These are phyloP conservation scores for Craterostigma plantagineum DNA, from an alignment of 257 asterid genomes.

Conservation along the genomic window DNA sequence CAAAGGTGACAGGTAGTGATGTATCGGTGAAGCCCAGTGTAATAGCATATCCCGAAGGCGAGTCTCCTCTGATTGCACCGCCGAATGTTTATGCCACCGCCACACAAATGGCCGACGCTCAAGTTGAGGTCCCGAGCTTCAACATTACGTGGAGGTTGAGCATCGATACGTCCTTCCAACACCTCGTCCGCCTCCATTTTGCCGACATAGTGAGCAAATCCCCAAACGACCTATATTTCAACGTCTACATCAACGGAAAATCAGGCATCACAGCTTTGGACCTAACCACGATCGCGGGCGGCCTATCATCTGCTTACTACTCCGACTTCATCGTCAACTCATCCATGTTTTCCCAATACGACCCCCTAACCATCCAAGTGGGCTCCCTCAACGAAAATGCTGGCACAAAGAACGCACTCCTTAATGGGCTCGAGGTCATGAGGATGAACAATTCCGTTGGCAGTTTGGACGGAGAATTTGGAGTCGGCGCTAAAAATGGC, in stretches of 20 bases:
- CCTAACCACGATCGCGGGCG: conserved; percentile 23
- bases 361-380: conserved; percentile 27
- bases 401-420: conserved; percentile 33
- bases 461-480: conserved; percentile 45
- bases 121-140: conserved; percentile 39
- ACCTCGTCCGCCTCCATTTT: conserved; percentile 74
- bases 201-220: conserved; percentile 69
- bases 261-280: conserved; percentile 43
- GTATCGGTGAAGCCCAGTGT: conserved; percentile 29
- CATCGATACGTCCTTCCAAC: conserved; percentile 36
- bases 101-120: conserved; percentile 52
- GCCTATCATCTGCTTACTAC: conserved; percentile 28
- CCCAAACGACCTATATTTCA: conserved; percentile 59
- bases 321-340: conserved; percentile 47
- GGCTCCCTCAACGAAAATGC: conserved; percentile 35
- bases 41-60: conserved; percentile 45
- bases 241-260: conserved; percentile 54
- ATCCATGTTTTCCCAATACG: conserved; percentile 23
- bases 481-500: conserved; percentile 19
- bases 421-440: conserved; percentile 51
- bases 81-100: conserved; percentile 67
- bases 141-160: conserved; percentile 61
- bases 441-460: conserved; percentile 56
- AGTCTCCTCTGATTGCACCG: conserved; percentile 70
- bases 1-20: conserved; percentile 17